Base-by-base conservation (phyloP, 768 basidiomycete species). In the Panaeolus cyanescens region DNA sequence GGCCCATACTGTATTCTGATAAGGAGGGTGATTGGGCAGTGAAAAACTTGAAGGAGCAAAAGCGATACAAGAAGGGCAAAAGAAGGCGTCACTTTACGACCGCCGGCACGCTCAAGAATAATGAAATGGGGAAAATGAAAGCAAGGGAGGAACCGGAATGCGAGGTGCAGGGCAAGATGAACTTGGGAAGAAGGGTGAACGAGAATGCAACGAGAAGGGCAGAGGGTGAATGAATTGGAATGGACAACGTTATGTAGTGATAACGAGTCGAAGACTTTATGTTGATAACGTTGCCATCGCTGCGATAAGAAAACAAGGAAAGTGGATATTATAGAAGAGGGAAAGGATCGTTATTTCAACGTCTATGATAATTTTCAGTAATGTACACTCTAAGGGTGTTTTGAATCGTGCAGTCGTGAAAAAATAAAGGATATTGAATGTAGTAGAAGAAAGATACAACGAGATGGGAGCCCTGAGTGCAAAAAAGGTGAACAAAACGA, bases 331-430 rank as follows among this genome's bases (percentile, higher is more conserved):
- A 25, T 42, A 25, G 45, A 28, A 50, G 45, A 50, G 45, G n/a
- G n/a, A 2, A 13, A 28, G 45, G 45, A 28, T 50, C 45, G 45
- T 50, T 50, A 50, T 50, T 50, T 28, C 45, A 50, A 50, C 45
- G 45, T 50, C 45, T 50, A 50, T 50, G 45, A 28, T 50, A 30
- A 50, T 50, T 50, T 50, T 50, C 45, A 28, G 30, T 50, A 50
- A 50, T 50, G 45, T 50, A 50, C 45, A 50, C 45, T 50, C 45
- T 50, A 50, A 50, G 45, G 45, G 25, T 50, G 45, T 28, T n/a
- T n/a, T n/a, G n/a, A n/a, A n/a, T 50, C 25, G 45, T 28, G 45
- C 25, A 28, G 45, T 25, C 25, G 10, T 50, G 28, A 50, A 50
- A 9, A 30, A 50, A n/a, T 13, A 50, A 50, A 13, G 25, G 8